phyloP scores from a whole-genome alignment of 1,284 basidiomycete genomes.

The Flammula alnicola region DNA sequence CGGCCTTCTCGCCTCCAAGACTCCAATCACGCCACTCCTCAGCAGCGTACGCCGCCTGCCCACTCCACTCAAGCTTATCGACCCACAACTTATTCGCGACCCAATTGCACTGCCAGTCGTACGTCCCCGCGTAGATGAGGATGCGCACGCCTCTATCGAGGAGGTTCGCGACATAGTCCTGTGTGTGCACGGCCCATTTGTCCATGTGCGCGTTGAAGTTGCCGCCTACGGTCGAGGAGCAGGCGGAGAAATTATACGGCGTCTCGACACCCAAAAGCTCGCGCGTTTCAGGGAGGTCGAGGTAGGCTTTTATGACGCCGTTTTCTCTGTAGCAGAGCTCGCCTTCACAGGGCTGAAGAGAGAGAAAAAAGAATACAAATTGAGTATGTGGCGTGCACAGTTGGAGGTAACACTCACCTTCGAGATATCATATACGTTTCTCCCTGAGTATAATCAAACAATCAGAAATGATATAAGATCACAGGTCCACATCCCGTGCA shows the following conservation, averaged over 20 bases:
- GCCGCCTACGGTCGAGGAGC: slow-evolving; percentile 54
- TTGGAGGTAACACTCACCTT: slow-evolving; percentile 44
- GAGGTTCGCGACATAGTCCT: slow-evolving; percentile 70
- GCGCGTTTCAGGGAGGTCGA: slow-evolving; percentile 61
- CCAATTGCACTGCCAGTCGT: slow-evolving; percentile 84
- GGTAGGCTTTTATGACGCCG: slow-evolving; percentile 52
- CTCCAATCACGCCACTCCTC: slow-evolving; percentile 63
- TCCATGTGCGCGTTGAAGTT: slow-evolving; percentile 59
- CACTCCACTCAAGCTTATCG: slow-evolving; percentile 74
- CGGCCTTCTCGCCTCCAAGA: slow-evolving; percentile 56
- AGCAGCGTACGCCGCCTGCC: slow-evolving; percentile 53
- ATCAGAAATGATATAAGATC: too few species aligned
- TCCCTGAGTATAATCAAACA: slow-evolving; percentile 46
- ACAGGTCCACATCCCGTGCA: too few species aligned
- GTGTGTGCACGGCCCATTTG: slow-evolving; percentile 61
- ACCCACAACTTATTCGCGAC: slow-evolving; percentile 78
- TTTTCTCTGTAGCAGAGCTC: slow-evolving; percentile 63
- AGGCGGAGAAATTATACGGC: slow-evolving; percentile 58
- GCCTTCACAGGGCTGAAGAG: slow-evolving; percentile 50
- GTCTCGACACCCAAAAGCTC: slow-evolving; percentile 62
- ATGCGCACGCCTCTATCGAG: slow-evolving; percentile 76
- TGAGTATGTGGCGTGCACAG: neutral
- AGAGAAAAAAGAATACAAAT: neutral
- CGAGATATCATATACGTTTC: slow-evolving; percentile 75
- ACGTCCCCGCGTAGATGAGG: slow-evolving; percentile 80